Base-by-base conservation (phyloP, 1,139 yeast genomes). In the Yarrowia galli region DNA sequence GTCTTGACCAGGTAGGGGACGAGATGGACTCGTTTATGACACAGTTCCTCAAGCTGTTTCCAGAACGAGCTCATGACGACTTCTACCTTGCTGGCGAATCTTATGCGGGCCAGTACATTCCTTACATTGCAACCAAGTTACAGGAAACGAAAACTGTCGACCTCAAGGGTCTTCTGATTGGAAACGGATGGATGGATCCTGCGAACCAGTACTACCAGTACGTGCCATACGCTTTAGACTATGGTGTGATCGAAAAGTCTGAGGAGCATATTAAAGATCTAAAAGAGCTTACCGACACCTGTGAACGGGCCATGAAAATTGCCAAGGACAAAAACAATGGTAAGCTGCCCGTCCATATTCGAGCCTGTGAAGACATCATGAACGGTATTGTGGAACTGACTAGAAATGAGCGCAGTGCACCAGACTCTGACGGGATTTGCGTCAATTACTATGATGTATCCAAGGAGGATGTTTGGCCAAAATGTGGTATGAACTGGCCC, bases 131-230 rank as follows among this genome's bases (percentile, higher is more conserved):
- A 0, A 79, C 84, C 63, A 87, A 86, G 1, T 83, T 93, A 20
- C 73, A 86, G 67, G 79, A 84, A 23, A 61, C 43, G 13, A 43
- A 51, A 42, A 51, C 69, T 0, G 79, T 85, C 71, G 81, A 88
- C 69, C 76, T 93, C 68, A 82, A 84, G 70, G 95, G 93, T 0
- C 75, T 91, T n/a, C 73, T 92, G 71, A 89, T 95, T 69, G 98
- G 98, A 13, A 95, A 95, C 78, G 98, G 98, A 0, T 95, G 97
- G 97, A 86, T 95, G n/a, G 93, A 92, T 49, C 98, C 98, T 1
- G 85, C 87, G 71, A 84, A 85, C 67, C 99, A 95, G 78, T 88
- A 96, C 68, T 81, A 92, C 69, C 86, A 97, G 18, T 92, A 90
- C 74, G 78, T 91, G 46, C 97, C 97, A 1, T 93, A 84, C 77